A percentile compares a stretch with the other conserved stretches of the same genome.
These are phyloP conservation scores for Rhizopus microsporus DNA, from an alignment of 371 early-diverging fungal species.

Conservation along the genomic window DNA sequence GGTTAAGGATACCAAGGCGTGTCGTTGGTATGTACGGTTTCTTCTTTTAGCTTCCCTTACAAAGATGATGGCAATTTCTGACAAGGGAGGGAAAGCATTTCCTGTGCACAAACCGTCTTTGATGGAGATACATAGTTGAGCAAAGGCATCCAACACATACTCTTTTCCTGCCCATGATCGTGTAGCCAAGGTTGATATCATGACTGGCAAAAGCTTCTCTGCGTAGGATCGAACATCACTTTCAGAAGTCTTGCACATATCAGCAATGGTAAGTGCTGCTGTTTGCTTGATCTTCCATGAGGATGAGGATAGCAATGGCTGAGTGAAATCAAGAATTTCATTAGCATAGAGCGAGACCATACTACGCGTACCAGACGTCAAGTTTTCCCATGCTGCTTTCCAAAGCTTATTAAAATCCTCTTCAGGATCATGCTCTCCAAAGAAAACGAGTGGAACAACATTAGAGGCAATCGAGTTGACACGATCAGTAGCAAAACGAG, in stretches of 20 bases:
- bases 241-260: constrained; percentile 55
- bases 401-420: constrained; percentile 62
- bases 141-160: constrained; percentile 73
- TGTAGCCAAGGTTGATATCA: constrained; percentile 69
- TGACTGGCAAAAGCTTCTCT: constrained; percentile 57
- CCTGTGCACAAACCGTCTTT: constrained; percentile 39
- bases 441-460: constrained; percentile 74
- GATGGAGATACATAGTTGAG: constrained; percentile 57
- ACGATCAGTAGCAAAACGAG: constrained; percentile 72
- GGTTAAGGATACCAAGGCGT: constrained; percentile 68
- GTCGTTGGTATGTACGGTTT: constrained; percentile 68
- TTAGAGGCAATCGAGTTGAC: constrained; percentile 60
- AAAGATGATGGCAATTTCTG: constrained; percentile 57
- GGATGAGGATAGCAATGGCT: constrained; percentile 58
- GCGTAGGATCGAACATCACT: constrained; percentile 42
- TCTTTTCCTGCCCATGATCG: constrained; percentile 92
- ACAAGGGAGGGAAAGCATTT: constrained; percentile 23
- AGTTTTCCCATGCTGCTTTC: constrained; percentile 85
- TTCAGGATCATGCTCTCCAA: constrained; percentile 76
- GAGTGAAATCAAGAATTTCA: constrained; percentile 64
- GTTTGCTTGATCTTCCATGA: constrained; percentile 84
- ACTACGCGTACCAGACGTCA: constrained; percentile 70
- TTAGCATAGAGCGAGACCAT: constrained; percentile 59
- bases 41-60: constrained; percentile 75
- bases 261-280: constrained; percentile 70